phyloP scores from a whole-genome alignment of 495 filamentous ascomycete genomes.

The Aspergillus haitiensis region DNA sequence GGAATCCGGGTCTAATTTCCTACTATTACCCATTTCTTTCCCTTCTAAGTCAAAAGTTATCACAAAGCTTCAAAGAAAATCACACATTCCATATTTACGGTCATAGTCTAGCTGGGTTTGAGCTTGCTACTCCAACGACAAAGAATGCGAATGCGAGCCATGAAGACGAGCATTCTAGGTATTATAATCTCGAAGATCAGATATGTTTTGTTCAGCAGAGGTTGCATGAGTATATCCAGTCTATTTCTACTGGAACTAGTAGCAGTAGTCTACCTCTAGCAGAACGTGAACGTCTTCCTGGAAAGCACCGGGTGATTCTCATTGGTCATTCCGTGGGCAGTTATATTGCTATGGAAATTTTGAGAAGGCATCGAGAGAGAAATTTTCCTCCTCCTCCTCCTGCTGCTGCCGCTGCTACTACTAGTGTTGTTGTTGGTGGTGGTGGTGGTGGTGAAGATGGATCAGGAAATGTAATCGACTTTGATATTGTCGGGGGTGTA shows the following conservation, averaged over 20 bases:
- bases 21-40: conserved; percentile 79
- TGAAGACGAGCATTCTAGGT: neutral
- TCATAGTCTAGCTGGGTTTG: conserved; percentile 72
- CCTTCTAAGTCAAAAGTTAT: conserved; percentile 36
- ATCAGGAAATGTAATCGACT: conserved; percentile 16
- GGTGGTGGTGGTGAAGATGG: too few species aligned
- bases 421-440: neutral
- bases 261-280: neutral
- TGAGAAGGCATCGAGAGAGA: conserved; percentile 51
- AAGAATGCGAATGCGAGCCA: neutral
- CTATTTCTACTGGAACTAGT: neutral
- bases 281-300: neutral
- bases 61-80: neutral
- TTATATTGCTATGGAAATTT: conserved; percentile 74
- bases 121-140: conserved; percentile 18
- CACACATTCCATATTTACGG: conserved; percentile 56
- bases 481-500: conserved; percentile 59
- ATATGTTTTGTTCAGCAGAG: conserved; percentile 50
- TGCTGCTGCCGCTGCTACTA: neutral
- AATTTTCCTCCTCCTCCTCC: neutral
- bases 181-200: conserved; percentile 59
- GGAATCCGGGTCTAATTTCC: conserved; percentile 81
- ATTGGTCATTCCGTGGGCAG: conserved; percentile 82
- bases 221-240: conserved; percentile 11
- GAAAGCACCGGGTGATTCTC: conserved; percentile 56